Evolutionary conservation across 1,284 basidiomycete species (phyloP).

Genomic region (Cryptococcus sp.): DNA sequence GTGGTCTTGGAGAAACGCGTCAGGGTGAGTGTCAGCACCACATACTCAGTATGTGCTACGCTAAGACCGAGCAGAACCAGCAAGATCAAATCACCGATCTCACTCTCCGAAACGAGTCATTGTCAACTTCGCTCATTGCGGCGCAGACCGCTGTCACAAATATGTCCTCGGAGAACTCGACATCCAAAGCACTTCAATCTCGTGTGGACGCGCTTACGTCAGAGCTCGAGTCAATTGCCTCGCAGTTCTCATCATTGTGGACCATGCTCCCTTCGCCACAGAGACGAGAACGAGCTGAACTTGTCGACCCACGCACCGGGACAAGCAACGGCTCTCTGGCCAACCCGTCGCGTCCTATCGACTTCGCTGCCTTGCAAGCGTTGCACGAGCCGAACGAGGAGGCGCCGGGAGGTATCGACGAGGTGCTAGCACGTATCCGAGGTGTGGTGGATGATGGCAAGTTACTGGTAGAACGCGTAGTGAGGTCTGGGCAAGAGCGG

Average conservation of each 20-base stretch:
- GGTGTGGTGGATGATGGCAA: conserved; percentile 77
- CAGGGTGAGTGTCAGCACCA: conserved; percentile 50
- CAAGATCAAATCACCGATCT: conserved; percentile 46
- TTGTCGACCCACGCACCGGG: conserved; percentile 61
- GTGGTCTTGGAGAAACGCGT: conserved; percentile 59
- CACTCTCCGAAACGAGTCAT: conserved; percentile 35
- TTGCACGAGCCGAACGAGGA: conserved; percentile 40
- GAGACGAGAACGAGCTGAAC: conserved; percentile 65
- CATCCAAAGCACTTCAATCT: conserved; percentile 28
- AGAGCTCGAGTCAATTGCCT: conserved; percentile 63
- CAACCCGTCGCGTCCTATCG: conserved; percentile 53
- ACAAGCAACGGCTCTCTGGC: conserved; percentile 52
- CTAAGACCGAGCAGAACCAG: conserved; percentile 34
- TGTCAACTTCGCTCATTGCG: conserved; percentile 36
- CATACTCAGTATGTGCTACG: conserved; percentile 10
- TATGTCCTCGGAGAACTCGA: conserved; percentile 24
- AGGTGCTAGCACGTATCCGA: conserved; percentile 72
- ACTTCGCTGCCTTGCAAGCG: conserved; percentile 50
- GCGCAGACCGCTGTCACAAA: conserved; percentile 32
- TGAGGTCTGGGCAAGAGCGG: conserved; percentile 80
- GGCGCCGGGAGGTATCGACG: conserved; percentile 59
- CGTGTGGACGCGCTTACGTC: conserved; percentile 33
- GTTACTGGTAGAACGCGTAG: conserved; percentile 74
- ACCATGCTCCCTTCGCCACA: conserved; percentile 73
- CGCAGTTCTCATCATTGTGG: conserved; percentile 74